Evolutionary conservation across 257 asterid species (phyloP), one percentile per base, ranked within the genome.

Genomic region (Solanum appendiculatum): DNA sequence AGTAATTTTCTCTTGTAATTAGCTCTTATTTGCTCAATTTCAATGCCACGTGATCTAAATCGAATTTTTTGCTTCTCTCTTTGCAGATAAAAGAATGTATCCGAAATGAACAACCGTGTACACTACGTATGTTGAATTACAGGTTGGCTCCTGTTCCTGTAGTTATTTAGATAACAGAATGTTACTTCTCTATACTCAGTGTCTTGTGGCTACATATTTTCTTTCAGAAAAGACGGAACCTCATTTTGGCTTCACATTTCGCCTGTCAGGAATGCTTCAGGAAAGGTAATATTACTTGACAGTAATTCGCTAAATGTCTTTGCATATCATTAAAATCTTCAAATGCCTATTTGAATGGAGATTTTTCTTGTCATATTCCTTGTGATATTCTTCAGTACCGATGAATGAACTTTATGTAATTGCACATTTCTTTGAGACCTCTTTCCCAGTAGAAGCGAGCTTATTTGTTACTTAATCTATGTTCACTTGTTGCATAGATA

Each of bases 171-270:
- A n/a, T 33, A 40, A 34, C 42, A 13, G 4, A n/a, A 20, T 70
- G 10, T 83, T 36, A 40, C 46, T 75, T 58, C 56, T 56, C 42
- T 80, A 33, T 31, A 39, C 80, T 66, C 77, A 64, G 27, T 60
- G 6, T 60, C 74, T 31, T 8, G 40, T 44, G 27, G 44, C 3
- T 85, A 11, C 9, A 12, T 60, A 21, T 78, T 86, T 74, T 25
- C 85, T 74, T 51, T 63, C 92, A 92, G 94, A 85, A 92, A 92
- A 84, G 94, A 97, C 73, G 74, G 91, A 87, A 91, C 95, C 68
- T 75, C 96, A 34, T 95, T 97, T 93, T 93, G 98, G 97, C 98
- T 97, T 89, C 98, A 94, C 89, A 94, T 97, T 84, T 94, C 99
- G 85, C 98, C 99, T 9, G 95, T 97, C 44, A 93, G 98, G 51